Evolutionary conservation across 805 yeast genomes (phyloP), one percentile per base, ranked within the genome.

Genomic region (Zygosaccharomyces gambellarensis): DNA sequence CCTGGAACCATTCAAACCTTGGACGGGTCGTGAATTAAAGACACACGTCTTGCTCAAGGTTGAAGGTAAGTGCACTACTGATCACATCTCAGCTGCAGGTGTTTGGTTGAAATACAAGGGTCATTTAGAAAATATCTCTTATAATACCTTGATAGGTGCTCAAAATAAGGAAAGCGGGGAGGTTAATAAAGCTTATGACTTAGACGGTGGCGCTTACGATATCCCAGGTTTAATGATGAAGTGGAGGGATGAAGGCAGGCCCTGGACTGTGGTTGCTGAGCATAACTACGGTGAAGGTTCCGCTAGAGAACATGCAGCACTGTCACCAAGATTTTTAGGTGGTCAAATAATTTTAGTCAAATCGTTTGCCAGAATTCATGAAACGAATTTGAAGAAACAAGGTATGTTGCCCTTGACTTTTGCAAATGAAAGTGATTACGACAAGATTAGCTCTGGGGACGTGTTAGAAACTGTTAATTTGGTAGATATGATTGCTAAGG

Each of bases 221-320:
- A 94, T 94, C 56, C 99, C 99, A n/a, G 97, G 89, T 59, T 78
- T 90, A 52, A 94, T 94, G 97, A 85, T 83, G 71, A 87, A 87
- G 70, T 94, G 97, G 97, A 90, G 92, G 69, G 74, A 81, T 45
- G 94, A 88, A 53, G 59, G 71, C 14, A 79, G 86, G 60, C 94
- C 95, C 19, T 92, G 99, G 99, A 78, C 82, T 57, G 97, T 94
- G 40, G 85, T 94, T 56, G 98, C 97, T 47, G 99, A 94, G 70
- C 96, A 94, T 68, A 92, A 92, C 72, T 94, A 92, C 65, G 99
- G 99, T 72, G 99, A 92, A 75, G 99, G 99, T 62, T 90, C 97
- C 44, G 97, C 99, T 29, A 87, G 99, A 79, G 99, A 92, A 70
- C 99, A 92, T 64, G 99, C 99, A 41, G 98, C 98, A 12, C 76